Evolutionary conservation across 176 grass and related monocot species (phyloP), one percentile per base, ranked within the genome.

Genomic region (Eremochloa ophiuroides): DNA sequence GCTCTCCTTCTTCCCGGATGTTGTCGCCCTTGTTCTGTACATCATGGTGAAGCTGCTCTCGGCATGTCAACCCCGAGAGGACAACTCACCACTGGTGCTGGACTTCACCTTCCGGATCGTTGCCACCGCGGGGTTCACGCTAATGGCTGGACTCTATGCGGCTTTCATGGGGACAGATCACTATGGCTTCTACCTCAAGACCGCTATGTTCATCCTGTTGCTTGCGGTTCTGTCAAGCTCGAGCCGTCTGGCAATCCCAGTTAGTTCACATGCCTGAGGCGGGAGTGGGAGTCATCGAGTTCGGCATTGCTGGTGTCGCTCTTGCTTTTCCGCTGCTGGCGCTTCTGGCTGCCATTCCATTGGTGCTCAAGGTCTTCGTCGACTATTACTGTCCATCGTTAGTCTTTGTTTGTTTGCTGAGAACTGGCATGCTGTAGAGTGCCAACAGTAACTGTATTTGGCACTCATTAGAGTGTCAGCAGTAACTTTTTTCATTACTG

Each of bases 161-260:
- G 75, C 71, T 31, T 80, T 74, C 17, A 44, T 69, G 3, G 53
- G 80, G 15, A 78, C 25, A 2, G 73, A 78, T 5, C 74, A 69
- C 69, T 65, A 56, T 58, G 26, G 2, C 61, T 15, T 60, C 1
- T 65, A 84, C 86, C 25, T 83, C 15, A 89, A 39, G 18, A 30
- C n/a, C 5, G 69, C 81, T 28, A 74, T 85, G 41, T 68, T 85
- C 58, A 26, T 75, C 33, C 53, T 89, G 18, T n/a, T 85, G 6
- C 7, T 48, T 0, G 42, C 82, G 4, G 43, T 76, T 64, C 29
- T 80, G 14, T 85, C 76, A 10, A 69, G 82, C 69, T 73, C 76
- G 76, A 80, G 77, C 27, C 82, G 75, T 35, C 13, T 85, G 87
- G 69, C 46, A 2, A 28, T 63, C 14, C 82, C 35, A 7, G 9